Evolutionary conservation across 176 grass and related monocot genomes (phyloP).

Genomic region (Juncus effusus): DNA sequence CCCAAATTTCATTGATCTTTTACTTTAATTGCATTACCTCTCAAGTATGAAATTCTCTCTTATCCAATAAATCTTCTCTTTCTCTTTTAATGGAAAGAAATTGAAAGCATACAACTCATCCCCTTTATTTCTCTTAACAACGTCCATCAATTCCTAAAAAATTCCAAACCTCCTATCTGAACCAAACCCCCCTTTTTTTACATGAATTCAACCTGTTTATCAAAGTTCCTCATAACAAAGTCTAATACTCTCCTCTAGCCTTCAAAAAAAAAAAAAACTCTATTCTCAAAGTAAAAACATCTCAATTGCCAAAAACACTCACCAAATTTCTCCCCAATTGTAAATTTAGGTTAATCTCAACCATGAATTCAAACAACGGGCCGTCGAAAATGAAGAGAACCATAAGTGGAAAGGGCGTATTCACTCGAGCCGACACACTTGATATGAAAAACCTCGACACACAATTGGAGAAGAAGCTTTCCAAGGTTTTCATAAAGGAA

Average conservation of each 20-base stretch:
- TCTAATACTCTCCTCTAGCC: too few relatives aligned
- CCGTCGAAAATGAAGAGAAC: conserved; percentile 9
- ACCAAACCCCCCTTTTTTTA: too few relatives aligned
- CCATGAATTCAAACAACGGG: conserved; percentile 21
- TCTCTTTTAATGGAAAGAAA: too few relatives aligned
- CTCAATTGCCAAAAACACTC: not conserved
- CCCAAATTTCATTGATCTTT: too few relatives aligned
- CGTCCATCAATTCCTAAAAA: not conserved
- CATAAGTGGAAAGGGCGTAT: conserved; percentile 40
- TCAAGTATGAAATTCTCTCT: too few relatives aligned
- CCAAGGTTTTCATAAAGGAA: conserved; percentile 60
- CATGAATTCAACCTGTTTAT: too few relatives aligned
- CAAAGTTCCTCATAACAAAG: too few relatives aligned
- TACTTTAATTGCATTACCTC: too few relatives aligned
- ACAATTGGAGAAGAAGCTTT: conserved; percentile 75
- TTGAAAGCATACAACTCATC: too few relatives aligned
- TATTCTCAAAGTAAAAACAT: not conserved
- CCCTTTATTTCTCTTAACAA: too few relatives aligned
- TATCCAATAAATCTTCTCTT: too few relatives aligned
- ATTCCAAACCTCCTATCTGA: not conserved
- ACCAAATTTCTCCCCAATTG: too few relatives aligned
- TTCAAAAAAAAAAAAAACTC: not conserved
- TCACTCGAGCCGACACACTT: conserved; percentile 62
- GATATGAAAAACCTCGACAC: conserved; percentile 66
- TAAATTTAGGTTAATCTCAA: not conserved